phyloP scores from a whole-genome alignment of 306 rosid species.

The Canavalia gladiata region DNA sequence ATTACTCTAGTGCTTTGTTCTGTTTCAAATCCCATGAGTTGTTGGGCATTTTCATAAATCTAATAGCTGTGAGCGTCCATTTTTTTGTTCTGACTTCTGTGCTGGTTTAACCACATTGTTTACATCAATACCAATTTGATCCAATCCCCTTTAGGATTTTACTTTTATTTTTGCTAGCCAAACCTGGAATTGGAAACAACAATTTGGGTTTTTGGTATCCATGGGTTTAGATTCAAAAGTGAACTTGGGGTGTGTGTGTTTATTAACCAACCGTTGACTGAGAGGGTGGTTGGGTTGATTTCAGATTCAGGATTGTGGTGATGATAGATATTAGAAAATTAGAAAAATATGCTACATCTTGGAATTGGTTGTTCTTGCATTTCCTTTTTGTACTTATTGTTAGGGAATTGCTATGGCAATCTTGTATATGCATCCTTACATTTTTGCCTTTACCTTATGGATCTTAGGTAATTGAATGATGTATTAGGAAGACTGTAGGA shows the following conservation, averaged over 20 bases:
- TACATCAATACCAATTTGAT: not conserved
- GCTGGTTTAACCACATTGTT: constrained; percentile 36
- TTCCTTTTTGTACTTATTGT: not conserved
- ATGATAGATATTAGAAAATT: constrained; percentile 11
- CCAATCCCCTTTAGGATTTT: not conserved
- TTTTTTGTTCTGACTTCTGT: not conserved
- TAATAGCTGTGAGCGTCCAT: not conserved
- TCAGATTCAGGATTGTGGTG: constrained; percentile 22
- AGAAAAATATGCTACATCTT: not conserved
- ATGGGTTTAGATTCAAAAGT: constrained; percentile 8
- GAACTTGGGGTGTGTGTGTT: not conserved
- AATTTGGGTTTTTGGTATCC: constrained; percentile 2
- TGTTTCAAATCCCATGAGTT: not conserved
- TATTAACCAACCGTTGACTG: not conserved
- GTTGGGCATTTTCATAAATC: constrained; percentile 23
- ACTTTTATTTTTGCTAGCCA: not conserved
- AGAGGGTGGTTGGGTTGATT: constrained; percentile 16
- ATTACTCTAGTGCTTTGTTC: not conserved
- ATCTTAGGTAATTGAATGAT: not conserved
- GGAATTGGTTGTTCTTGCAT: not conserved
- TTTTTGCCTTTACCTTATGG: not conserved
- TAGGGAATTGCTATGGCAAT: constrained; percentile 2
- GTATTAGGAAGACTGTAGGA: not conserved
- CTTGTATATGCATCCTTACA: constrained; percentile 25
- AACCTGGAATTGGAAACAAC: not conserved